A percentile compares a stretch with the other conserved stretches of the same genome.
phyloP scores from a whole-genome alignment of 2,329 filamentous ascomycete genomes.

The Epichloe baconii region DNA sequence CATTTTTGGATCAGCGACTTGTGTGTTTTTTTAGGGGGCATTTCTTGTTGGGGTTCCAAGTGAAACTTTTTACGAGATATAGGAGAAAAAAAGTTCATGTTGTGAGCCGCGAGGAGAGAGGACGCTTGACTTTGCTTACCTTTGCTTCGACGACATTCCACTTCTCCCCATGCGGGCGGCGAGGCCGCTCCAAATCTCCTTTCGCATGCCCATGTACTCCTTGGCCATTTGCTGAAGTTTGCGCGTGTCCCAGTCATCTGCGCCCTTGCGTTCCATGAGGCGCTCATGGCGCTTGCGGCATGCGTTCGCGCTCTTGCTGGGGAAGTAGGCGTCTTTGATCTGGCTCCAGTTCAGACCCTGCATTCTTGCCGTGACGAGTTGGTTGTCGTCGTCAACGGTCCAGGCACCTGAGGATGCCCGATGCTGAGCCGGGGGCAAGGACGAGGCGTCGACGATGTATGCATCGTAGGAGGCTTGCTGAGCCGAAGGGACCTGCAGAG shows the following conservation, averaged over 20 bases:
- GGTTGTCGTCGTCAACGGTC: constrained; percentile 61
- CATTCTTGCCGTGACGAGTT: constrained; percentile 56
- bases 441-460: constrained; percentile 21
- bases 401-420: constrained; percentile 54
- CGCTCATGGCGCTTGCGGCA: constrained; percentile 84
- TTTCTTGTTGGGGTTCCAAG: neutral
- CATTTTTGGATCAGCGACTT: neutral
- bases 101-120: neutral
- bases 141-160: constrained; percentile 58
- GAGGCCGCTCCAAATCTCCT: constrained; percentile 69
- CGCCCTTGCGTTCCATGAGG: constrained; percentile 60
- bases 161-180: constrained; percentile 69
- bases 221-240: constrained; percentile 63
- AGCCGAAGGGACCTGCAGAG: constrained; percentile 7
- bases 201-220: constrained; percentile 67
- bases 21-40: neutral
- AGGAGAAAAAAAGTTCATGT: neutral
- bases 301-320: constrained; percentile 65
- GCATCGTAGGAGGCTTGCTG: constrained; percentile 24
- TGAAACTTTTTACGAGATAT: neutral
- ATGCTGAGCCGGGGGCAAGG: constrained; percentile 33
- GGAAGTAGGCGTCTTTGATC: constrained; percentile 66
- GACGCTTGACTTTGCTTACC: constrained; percentile 23
- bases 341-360: constrained; percentile 73
- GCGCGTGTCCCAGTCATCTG: constrained; percentile 65